Evolutionary conservation across 2,329 filamentous ascomycete species (phyloP).

Genomic region (Cladosporium sp.): DNA sequence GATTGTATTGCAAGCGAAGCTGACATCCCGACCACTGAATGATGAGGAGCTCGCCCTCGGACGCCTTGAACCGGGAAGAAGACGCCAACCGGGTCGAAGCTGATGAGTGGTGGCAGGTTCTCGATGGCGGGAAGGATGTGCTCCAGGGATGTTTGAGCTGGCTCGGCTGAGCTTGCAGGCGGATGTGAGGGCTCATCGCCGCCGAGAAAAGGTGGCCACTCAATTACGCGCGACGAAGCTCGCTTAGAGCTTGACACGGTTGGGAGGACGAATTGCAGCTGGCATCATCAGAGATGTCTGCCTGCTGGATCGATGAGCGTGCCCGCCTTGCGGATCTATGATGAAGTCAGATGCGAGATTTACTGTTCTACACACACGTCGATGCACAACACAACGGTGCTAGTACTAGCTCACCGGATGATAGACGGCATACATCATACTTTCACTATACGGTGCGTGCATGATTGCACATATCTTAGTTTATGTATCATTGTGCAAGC

Average conservation of each 20-base stretch:
- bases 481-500: not conserved
- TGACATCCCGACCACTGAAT: not conserved
- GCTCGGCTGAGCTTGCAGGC: constrained; percentile 6
- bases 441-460: not conserved
- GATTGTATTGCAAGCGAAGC: constrained; percentile 4
- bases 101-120: constrained; percentile 10
- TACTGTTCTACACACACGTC: not conserved
- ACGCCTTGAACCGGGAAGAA: not conserved
- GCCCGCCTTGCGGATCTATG: not conserved
- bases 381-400: not conserved
- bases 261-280: not conserved
- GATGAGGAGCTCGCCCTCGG: not conserved
- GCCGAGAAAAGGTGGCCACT: constrained; percentile 7
- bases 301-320: not conserved
- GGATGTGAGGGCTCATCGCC: constrained; percentile 14
- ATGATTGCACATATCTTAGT: not conserved
- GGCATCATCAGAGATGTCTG: not conserved
- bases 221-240: not conserved
- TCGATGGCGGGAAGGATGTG: constrained; percentile 16
- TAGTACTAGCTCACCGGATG: not conserved
- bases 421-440: not conserved
- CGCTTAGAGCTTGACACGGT: constrained; percentile 10
- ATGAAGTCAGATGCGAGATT: not conserved
- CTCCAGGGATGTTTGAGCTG: constrained; percentile 12
- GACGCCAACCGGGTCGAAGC: constrained; percentile 11